Evolutionary conservation across 1,284 basidiomycete genomes (phyloP), one percentile per base, ranked within the genome.

Genomic region (Abortiporus biennis): DNA sequence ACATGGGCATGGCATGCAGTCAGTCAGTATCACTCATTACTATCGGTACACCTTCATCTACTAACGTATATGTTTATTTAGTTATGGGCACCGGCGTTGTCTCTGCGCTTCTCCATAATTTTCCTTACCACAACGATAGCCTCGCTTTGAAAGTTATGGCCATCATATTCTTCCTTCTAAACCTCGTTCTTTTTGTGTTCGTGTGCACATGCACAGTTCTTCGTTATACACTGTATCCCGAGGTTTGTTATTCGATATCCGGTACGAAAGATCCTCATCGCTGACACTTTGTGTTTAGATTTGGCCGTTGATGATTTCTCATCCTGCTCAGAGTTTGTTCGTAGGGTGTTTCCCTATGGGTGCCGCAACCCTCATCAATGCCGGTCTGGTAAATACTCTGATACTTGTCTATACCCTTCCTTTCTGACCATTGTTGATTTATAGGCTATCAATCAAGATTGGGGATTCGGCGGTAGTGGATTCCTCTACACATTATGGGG

Each of bases 311-410:
- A 59, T 59, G 64, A 45, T 76, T 32, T 57, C 50, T 6, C 76
- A 83, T 49, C 70, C 74, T 0, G 62, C 68, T 2, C 74, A 83
- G 48, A 73, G 78, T 43, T 61, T 84, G 46, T 83, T 74, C 53
- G 62, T 82, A 25, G 78, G 80, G 2, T 69, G 71, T 23, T 63
- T 78, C 49, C 71, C 79, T 0, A 82, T 84, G 78, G 80, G 75
- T 6, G 63, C 76, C 13, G 62, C 65, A 2, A 83, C 81, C 0
- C 59, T 57, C 55, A 79, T 60, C 54, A 74, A 45, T 34, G 51
- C 56, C 15, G 56, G 45, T 1, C 38, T 59, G 36, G 57, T 59
- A 32, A 45, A 55, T 33, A 21, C 20, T 4, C n/a, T 25, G 20
- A n/a, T 29, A 13, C 15, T n/a, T n/a, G n/a, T n/a, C n/a, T n/a